phyloP scores from a whole-genome alignment of 2,329 filamentous ascomycete genomes.

The Lasiodiplodia gonubiensis region DNA sequence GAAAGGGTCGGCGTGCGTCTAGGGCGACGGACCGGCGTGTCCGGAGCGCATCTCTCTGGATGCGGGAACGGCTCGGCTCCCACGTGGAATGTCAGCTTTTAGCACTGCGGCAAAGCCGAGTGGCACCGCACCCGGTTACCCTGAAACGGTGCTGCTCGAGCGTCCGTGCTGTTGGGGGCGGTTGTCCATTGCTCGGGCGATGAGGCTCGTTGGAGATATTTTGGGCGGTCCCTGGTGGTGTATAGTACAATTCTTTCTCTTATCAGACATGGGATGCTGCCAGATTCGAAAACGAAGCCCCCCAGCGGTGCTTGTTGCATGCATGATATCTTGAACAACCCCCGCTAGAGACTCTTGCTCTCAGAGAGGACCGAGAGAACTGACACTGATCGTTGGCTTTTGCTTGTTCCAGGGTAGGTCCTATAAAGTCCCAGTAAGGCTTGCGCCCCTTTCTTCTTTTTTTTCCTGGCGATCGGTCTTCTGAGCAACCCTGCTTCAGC shows the following conservation, averaged over 20 bases:
- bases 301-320: background rate
- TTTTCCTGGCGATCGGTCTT: background rate
- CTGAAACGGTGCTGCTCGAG: conserved; percentile 16
- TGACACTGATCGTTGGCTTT: conserved; percentile 1
- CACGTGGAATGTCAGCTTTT: conserved; percentile 27
- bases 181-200: conserved; percentile 21
- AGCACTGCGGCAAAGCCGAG: conserved; percentile 27
- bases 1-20: background rate
- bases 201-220: conserved; percentile 28
- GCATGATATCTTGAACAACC: background rate
- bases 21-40: conserved; percentile 23
- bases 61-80: conserved; percentile 12
- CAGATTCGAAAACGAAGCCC: background rate
- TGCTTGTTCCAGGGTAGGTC: background rate
- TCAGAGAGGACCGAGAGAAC: background rate
- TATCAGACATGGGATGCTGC: conserved; percentile 9
- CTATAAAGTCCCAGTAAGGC: background rate
- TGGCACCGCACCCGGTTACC: conserved; percentile 2
- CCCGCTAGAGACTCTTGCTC: background rate
- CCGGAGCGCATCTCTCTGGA: conserved; percentile 23
- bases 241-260: background rate
- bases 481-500: background rate
- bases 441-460: background rate
- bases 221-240: conserved; percentile 19
- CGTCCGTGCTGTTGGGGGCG: conserved; percentile 27